Percentiles rank a stretch among this genome's conserved stretches.
Evolutionary conservation across 257 asterid species (phyloP).

Genomic region (Solanum tarijense): DNA sequence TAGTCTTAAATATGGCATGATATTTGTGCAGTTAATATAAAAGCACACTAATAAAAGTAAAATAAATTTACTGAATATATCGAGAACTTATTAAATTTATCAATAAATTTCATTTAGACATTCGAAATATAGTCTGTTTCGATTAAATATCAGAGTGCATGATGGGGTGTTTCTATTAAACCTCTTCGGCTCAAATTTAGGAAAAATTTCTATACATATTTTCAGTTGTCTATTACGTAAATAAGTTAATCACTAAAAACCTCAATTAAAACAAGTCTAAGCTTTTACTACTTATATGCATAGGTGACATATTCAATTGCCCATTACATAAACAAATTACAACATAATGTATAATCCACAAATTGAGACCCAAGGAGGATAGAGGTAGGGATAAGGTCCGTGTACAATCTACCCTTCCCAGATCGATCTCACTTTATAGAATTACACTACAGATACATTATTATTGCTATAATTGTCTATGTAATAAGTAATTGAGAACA

Average conservation of each 20-base stretch:
- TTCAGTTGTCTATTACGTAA: not conserved
- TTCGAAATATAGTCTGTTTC: too few relatives aligned
- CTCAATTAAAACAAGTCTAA: too few relatives aligned
- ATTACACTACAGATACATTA: not conserved
- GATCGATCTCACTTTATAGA: not conserved
- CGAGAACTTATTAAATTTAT: too few relatives aligned
- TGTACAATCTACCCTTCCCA: too few relatives aligned
- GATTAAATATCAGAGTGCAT: not conserved
- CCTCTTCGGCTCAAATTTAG: not conserved
- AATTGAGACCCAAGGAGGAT: not conserved
- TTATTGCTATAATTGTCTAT: too few relatives aligned
- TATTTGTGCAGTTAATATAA: not conserved
- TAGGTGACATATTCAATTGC: not conserved
- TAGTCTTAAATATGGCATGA: not conserved
- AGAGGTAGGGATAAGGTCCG: accelerated
- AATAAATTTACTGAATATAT: too few relatives aligned
- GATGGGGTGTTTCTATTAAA: too few relatives aligned
- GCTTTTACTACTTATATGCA: not conserved
- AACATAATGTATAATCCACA: too few relatives aligned
- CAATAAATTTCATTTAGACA: too few relatives aligned
- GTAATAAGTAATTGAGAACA: too few relatives aligned
- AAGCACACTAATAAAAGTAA: not conserved
- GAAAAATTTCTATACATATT: not conserved
- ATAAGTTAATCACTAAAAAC: not conserved
- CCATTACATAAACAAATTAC: too few relatives aligned